Evolutionary conservation across 2,329 filamentous ascomycete genomes (phyloP).

Genomic region (Fusarium citri): DNA sequence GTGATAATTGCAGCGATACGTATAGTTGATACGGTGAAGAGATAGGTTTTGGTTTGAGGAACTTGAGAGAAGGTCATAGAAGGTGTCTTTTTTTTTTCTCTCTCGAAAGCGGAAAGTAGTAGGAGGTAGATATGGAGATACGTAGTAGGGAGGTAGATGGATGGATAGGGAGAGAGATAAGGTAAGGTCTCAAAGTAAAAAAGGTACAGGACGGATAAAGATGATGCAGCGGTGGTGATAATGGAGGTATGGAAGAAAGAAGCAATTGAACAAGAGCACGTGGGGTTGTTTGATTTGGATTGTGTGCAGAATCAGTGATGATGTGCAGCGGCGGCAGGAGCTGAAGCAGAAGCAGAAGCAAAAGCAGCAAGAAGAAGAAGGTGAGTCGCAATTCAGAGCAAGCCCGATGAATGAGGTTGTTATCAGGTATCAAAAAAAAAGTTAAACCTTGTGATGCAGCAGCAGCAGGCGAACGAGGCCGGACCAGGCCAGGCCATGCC

Average conservation of each 20-base stretch:
- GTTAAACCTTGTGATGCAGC: conserved; percentile 23
- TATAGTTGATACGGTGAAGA: conserved; percentile 31
- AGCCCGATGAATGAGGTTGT: conserved; percentile 18
- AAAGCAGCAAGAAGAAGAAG: conserved; percentile 8
- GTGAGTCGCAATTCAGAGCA: conserved; percentile 10
- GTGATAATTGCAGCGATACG: conserved; percentile 27
- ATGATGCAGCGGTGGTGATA: conserved; percentile 1
- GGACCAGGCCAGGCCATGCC: background rate
- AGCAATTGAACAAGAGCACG: conserved; percentile 23
- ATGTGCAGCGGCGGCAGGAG: conserved; percentile 25
- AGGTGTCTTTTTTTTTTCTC: conserved; percentile 1
- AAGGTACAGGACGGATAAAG: background rate
- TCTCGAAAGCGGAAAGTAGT: conserved; percentile 31
- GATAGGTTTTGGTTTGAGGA: conserved; percentile 23
- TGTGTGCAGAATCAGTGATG: conserved; percentile 31
- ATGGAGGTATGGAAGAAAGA: conserved; percentile 19
- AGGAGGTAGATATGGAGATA: background rate
- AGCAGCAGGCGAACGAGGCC: background rate
- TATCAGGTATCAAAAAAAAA: conserved; percentile 24
- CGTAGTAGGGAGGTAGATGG: background rate
- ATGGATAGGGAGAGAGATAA: background rate
- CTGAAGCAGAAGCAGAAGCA: background rate
- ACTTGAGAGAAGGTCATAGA: conserved; percentile 36
- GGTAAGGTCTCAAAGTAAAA: background rate
- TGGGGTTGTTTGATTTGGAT: conserved; percentile 23